Base-by-base conservation (phyloP, 352 stramenopile species). In the Pelagophyceae sp. region DNA sequence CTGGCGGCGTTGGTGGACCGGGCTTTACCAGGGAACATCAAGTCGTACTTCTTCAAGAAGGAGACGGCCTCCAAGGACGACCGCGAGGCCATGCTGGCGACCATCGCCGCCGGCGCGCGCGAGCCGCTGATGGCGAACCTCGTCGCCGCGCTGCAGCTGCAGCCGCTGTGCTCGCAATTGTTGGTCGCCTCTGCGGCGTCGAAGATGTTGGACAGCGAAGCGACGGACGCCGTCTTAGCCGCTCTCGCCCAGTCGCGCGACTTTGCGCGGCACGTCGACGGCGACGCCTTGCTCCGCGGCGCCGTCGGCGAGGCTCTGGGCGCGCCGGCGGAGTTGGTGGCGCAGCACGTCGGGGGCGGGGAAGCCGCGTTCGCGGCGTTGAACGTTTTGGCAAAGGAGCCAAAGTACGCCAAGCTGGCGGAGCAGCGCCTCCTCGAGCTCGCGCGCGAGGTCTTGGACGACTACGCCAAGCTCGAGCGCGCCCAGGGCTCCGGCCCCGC, bases 71-170 rank as follows among this genome's bases (percentile, higher is more conserved):
- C 60, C 3, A 17, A 11, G 3, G 6, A 75, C 11, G 5, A 23
- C 2, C 38, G 32, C 45, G 50, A 1, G 38, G 27, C 45, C 15
- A 51, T 61, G 45, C 15, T 75, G 17, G 40, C n/a, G 11, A 1
- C 32, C 19, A 0, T 61, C 63, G 67, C 38, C 58, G 58, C 58
- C 58, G 58, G 5, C 15, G 23, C 58, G 6, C 58, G 58, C 58
- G 58, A n/a, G 29, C 58, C 58, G 11, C 23, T 33, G 15, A 77
- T 77, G 63, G 65, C 76, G 0, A 20, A 15, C 19, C 35, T 78
- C 33, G 77, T 80, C 25, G 38, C 77, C 23, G 65, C 77, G 27
- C 35, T 78, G 0, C 72, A 74, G 20, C 38, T 78, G 0, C 58
- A 70, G 2, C 38, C 50, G 33, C 31, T 80, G 1, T 63, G 38